Conservation (phyloP, 176 grass and related monocot genomes). For the Metroxylon sagu region DNA sequence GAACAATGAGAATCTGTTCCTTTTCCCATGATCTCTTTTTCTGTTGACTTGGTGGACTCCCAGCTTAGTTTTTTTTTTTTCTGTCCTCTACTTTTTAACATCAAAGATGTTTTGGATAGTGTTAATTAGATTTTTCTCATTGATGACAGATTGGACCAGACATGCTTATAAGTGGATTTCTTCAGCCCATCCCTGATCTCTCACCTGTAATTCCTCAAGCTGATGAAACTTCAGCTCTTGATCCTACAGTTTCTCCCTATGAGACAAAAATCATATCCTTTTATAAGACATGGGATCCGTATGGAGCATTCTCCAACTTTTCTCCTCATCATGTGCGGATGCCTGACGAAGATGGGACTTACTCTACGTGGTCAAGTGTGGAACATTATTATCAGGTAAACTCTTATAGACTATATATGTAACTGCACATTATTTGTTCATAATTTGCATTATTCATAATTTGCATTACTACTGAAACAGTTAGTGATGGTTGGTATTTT, state of each 20-base stretch:
- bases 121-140: not conserved
- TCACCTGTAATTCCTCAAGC: slow-evolving; percentile 76
- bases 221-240: slow-evolving; percentile 54
- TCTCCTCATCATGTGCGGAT: slow-evolving; percentile 72
- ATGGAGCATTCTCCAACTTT: slow-evolving; percentile 96
- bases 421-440: no score
- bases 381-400: slow-evolving; percentile 97
- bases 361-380: slow-evolving; percentile 53
- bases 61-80: no score
- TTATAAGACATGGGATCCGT: slow-evolving; percentile 95
- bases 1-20: no score
- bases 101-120: not conserved
- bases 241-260: slow-evolving; percentile 74
- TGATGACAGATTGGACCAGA: slow-evolving; percentile 66
- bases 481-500: no score
- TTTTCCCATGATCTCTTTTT: no score
- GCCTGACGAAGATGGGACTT: slow-evolving; percentile 47
- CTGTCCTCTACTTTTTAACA: not conserved
- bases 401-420: not conserved
- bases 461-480: no score
- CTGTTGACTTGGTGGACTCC: no score
- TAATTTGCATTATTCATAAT: no score
- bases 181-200: slow-evolving; percentile 87
- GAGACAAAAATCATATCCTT: slow-evolving; percentile 91
- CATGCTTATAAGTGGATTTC: slow-evolving; percentile 89